Conservation (phyloP, 2,329 filamentous ascomycete genomes). For the Davidsoniella neocaledoniae region DNA sequence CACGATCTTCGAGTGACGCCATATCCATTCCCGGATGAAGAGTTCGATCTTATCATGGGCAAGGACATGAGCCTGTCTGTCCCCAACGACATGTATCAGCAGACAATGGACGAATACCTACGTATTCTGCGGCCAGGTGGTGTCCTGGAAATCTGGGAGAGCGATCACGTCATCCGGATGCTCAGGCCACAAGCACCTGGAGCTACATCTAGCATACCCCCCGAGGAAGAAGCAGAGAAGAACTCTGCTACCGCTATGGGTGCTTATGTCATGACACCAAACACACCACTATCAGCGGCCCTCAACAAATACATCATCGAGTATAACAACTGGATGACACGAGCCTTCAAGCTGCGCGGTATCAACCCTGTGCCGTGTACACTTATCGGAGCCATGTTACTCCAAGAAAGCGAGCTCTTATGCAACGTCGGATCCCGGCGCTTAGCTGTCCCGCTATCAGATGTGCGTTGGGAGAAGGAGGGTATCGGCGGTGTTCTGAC, state of each 20-base stretch:
- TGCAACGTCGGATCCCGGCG: constrained; percentile 55
- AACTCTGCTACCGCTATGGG: constrained; percentile 53
- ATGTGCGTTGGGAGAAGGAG: constrained; percentile 76
- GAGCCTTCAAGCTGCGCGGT: constrained; percentile 54
- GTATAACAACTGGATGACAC: constrained; percentile 68
- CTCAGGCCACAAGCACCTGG: constrained; percentile 59
- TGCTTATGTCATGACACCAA: constrained; percentile 67
- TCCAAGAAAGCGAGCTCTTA: constrained; percentile 63
- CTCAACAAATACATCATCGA: constrained; percentile 70
- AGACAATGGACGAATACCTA: constrained; percentile 52
- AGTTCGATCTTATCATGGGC: constrained; percentile 78
- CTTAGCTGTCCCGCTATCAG: constrained; percentile 71
- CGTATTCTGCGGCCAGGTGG: constrained; percentile 65
- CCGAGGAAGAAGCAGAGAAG: constrained; percentile 33
- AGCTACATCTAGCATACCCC: constrained; percentile 17
- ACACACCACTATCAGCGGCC: constrained; percentile 64
- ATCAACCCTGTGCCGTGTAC: constrained; percentile 65
- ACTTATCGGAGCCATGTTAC: constrained; percentile 54
- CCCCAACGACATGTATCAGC: constrained; percentile 40
- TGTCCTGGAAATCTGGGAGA: constrained; percentile 75
- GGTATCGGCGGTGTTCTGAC: constrained; percentile 44
- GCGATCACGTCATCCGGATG: constrained; percentile 69
- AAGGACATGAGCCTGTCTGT: constrained; percentile 61
- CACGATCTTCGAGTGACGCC: constrained; percentile 65
- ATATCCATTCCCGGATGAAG: constrained; percentile 59